phyloP scores from a whole-genome alignment of 495 filamentous ascomycete genomes.

The Ascobolus immersus region DNA sequence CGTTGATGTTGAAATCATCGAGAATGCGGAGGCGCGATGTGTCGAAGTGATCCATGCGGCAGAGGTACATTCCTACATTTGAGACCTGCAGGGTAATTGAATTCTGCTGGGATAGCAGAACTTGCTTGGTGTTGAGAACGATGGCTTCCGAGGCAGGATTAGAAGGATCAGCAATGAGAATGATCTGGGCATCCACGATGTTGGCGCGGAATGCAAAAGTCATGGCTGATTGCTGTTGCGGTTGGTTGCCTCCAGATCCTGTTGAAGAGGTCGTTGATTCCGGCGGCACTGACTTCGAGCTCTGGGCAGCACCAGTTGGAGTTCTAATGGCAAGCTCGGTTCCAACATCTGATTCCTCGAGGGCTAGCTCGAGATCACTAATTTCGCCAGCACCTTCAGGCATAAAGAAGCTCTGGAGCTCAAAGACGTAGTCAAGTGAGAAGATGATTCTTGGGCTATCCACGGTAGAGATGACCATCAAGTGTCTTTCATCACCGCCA shows the following conservation, averaged over 20 bases:
- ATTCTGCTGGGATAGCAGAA: constrained; percentile 79
- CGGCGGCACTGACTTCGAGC: background rate
- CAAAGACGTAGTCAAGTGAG: constrained; percentile 81
- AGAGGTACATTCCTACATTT: constrained; percentile 91
- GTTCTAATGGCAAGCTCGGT: too few relatives aligned
- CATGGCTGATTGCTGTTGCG: constrained; percentile 26
- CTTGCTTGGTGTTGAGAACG: constrained; percentile 79
- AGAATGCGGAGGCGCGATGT: constrained; percentile 65
- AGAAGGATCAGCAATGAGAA: constrained; percentile 80
- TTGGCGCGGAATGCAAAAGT: constrained; percentile 76
- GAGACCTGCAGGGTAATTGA: constrained; percentile 76
- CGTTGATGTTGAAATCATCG: constrained; percentile 75
- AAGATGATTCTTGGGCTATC: constrained; percentile 90
- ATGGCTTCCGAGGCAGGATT: constrained; percentile 81
- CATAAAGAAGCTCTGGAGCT: constrained; percentile 54
- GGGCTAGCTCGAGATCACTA: constrained; percentile 6
- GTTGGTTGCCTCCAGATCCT: constrained; percentile 1
- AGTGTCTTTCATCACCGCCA: constrained; percentile 51
- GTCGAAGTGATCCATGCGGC: constrained; percentile 91
- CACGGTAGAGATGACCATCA: constrained; percentile 81
- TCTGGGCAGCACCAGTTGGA: too few relatives aligned
- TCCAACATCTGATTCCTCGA: too few relatives aligned
- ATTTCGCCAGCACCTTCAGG: constrained; percentile 3
- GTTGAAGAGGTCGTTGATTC: background rate
- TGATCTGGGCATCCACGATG: constrained; percentile 82